A percentile compares a stretch with the other conserved stretches of the same genome.
These are phyloP conservation scores for Murraya paniculata DNA, from an alignment of 345 rosid genomes.

Conservation along the genomic window DNA sequence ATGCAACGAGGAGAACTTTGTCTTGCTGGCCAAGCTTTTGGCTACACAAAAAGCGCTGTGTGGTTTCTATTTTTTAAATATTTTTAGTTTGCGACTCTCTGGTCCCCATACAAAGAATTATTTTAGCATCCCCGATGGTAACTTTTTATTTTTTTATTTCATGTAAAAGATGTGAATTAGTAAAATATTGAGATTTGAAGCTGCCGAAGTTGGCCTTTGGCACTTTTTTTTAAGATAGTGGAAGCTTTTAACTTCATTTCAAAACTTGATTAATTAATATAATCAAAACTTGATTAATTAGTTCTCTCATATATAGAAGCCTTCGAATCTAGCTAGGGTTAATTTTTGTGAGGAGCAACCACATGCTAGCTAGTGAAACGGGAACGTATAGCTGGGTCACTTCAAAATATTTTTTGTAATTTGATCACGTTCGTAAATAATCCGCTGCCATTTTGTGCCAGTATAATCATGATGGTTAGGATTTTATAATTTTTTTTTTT, in stretches of 20 bases:
- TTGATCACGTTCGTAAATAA: background rate
- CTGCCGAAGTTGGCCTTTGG: slow-evolving; percentile 20
- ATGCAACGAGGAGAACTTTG: slow-evolving; percentile 38
- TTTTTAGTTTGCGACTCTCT: background rate
- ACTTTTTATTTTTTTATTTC: background rate
- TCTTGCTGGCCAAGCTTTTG: slow-evolving; percentile 19
- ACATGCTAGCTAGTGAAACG: background rate
- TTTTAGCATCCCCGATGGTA: background rate
- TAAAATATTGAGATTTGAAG: slow-evolving; percentile 1
- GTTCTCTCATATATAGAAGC: too few relatives aligned
- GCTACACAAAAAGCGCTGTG: background rate
- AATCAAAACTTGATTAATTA: background rate
- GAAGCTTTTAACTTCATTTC: background rate
- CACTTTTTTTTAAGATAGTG: slow-evolving; percentile 21
- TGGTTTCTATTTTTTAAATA: background rate
- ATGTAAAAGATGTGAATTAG: background rate
- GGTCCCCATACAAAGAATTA: slow-evolving; percentile 2
- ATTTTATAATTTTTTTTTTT: background rate
- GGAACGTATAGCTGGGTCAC: background rate
- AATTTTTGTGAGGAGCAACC: background rate
- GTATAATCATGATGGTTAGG: background rate
- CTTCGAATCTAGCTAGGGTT: background rate
- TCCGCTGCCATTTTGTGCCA: background rate
- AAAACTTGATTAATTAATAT: background rate
- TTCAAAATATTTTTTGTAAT: background rate